These are phyloP conservation scores for Salix brachista DNA, from an alignment of 345 rosid species.

Conservation along the genomic window DNA sequence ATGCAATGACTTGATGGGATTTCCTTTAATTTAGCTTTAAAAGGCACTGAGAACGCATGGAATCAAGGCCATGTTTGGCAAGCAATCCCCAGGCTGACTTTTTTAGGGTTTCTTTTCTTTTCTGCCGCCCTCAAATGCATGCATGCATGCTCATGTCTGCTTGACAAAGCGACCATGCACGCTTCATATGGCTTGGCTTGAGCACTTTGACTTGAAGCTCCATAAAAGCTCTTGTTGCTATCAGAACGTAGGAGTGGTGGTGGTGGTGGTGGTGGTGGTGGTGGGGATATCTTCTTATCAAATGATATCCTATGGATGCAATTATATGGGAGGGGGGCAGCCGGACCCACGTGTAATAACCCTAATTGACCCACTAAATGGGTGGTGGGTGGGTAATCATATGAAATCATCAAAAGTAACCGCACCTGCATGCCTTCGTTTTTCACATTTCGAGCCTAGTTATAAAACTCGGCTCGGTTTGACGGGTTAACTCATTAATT, in stretches of 20 bases:
- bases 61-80: conserved; percentile 1
- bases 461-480: background rate
- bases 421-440: background rate
- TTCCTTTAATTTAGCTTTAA: background rate
- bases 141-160: background rate
- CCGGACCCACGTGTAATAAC: too few relatives aligned
- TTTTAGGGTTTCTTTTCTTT: too few relatives aligned
- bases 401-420: conserved; percentile 13
- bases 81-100: background rate
- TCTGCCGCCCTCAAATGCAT: too few relatives aligned
- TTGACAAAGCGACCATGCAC: conserved; percentile 10
- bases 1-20: too few relatives aligned
- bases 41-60: background rate
- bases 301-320: conserved; percentile 26
- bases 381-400: conserved; percentile 25
- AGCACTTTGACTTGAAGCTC: conserved; percentile 22
- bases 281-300: conserved; percentile 26
- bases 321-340: conserved; percentile 19
- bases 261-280: conserved; percentile 13
- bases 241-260: background rate
- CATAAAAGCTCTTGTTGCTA: conserved; percentile 11
- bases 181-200: background rate
- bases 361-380: too few relatives aligned
- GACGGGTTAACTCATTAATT: too few relatives aligned
- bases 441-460: background rate